phyloP scores from a whole-genome alignment of 495 filamentous ascomycete genomes.

The Pseudomonodictys pantanalensis region DNA sequence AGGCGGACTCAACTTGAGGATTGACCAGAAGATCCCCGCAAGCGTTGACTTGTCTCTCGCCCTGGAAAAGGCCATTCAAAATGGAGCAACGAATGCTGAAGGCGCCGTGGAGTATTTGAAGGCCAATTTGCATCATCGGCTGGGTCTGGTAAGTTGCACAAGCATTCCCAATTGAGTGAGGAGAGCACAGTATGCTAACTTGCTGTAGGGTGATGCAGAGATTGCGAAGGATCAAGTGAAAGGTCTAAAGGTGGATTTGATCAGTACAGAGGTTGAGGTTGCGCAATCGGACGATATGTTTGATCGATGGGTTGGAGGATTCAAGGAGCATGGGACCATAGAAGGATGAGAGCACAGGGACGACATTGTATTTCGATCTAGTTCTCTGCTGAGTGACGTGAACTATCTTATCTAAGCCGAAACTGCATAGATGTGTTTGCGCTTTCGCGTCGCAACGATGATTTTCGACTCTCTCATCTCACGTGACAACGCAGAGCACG shows the following conservation, averaged over 20 bases:
- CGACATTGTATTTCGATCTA: too few species aligned
- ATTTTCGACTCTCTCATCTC: too few species aligned
- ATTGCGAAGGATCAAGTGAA: slow-evolving; percentile 35
- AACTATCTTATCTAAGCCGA: too few species aligned
- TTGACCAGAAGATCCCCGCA: not conserved
- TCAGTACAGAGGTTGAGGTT: slow-evolving; percentile 36
- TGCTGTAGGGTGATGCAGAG: slow-evolving; percentile 38
- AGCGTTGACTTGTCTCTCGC: not conserved
- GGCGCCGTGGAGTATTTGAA: not conserved
- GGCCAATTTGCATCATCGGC: not conserved
- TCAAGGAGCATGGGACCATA: slow-evolving; percentile 18
- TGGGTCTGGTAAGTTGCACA: too few species aligned
- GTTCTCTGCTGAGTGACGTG: too few species aligned
- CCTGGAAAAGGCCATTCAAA: not conserved
- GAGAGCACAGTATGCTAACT: too few species aligned
- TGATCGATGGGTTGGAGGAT: slow-evolving; percentile 11
- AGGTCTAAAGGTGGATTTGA: slow-evolving; percentile 38
- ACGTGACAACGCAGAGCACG: too few species aligned
- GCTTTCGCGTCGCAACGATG: too few species aligned
- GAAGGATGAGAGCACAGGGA: too few species aligned
- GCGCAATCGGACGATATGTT: slow-evolving; percentile 19
- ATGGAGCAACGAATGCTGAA: not conserved
- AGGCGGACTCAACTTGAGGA: not conserved
- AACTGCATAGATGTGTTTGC: too few species aligned
- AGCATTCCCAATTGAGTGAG: too few species aligned